Conservation (phyloP, 169 alveolate genomes). For the Ichthyophthirius multifiliis region DNA sequence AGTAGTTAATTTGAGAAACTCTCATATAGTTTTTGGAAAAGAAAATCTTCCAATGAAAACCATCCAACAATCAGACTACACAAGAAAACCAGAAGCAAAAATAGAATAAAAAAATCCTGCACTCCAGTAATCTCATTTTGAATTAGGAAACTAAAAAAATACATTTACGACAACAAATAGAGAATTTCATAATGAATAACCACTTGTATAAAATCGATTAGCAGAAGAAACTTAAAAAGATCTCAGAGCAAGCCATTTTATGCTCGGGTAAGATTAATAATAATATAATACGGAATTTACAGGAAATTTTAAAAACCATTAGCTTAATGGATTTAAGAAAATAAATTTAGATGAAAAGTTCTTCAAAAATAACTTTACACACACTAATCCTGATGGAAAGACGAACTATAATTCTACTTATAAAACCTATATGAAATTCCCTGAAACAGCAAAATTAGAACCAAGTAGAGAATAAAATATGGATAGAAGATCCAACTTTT, state of each 20-base stretch:
- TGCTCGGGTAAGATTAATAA: background rate
- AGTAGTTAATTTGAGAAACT: conserved; percentile 7
- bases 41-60: conserved; percentile 2
- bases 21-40: conserved; percentile 14
- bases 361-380: background rate
- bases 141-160: background rate
- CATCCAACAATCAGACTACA: background rate
- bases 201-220: background rate
- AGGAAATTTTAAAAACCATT: conserved; percentile 2
- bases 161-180: background rate
- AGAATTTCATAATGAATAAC: background rate
- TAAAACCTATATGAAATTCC: background rate
- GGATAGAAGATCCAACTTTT: conserved; percentile 10
- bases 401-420: background rate
- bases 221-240: conserved; percentile 17
- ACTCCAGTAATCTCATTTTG: background rate
- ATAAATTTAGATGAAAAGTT: background rate
- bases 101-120: background rate
- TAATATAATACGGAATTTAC: background rate
- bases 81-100: background rate
- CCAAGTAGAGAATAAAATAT: background rate
- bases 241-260: conserved; percentile 18
- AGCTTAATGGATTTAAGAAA: background rate
- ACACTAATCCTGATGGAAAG: background rate
- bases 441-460: background rate